Conservation (phyloP, 192 early-diverging fungal species). For the Coemansia sp. region DNA sequence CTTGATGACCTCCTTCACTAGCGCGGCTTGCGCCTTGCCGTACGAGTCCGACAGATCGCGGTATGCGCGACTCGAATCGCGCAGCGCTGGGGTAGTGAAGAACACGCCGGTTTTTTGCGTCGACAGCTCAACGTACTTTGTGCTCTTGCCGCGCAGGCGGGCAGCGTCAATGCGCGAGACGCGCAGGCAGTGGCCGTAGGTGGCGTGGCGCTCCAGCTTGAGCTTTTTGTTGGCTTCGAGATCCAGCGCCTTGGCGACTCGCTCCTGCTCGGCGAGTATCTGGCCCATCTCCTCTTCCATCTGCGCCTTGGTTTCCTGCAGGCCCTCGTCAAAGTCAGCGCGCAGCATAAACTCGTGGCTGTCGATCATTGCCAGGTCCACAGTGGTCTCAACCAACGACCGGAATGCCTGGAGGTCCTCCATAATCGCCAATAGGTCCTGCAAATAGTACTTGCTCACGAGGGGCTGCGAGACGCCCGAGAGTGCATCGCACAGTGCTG, state of each 20-base stretch:
- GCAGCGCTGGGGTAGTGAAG: conserved; percentile 78
- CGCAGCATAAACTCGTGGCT: conserved; percentile 86
- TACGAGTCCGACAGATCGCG: conserved; percentile 64
- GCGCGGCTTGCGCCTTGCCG: conserved; percentile 60
- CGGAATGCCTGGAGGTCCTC: conserved; percentile 65
- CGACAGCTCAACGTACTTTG: conserved; percentile 77
- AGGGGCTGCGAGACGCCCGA: conserved; percentile 53
- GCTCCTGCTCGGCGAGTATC: conserved; percentile 62
- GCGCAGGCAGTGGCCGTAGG: conserved; percentile 84
- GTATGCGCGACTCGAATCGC: conserved; percentile 62
- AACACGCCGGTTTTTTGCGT: conserved; percentile 86
- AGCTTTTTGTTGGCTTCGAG: conserved; percentile 84
- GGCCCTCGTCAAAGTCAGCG: conserved; percentile 71
- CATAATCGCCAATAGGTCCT: conserved; percentile 52
- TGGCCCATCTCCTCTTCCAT: conserved; percentile 57
- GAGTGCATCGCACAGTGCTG: conserved; percentile 61
- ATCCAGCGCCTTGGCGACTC: conserved; percentile 60
- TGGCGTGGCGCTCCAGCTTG: conserved; percentile 81
- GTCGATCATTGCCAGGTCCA: conserved; percentile 83
- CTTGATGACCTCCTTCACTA: conserved; percentile 88
- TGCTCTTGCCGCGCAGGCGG: conserved; percentile 63
- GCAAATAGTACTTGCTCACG: conserved; percentile 53
- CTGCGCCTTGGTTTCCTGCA: conserved; percentile 39
- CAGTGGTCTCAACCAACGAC: conserved; percentile 84
- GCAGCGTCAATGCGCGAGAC: conserved; percentile 70